Base-by-base conservation (phyloP, 2,329 filamentous ascomycete genomes). In the Nemania abortiva region DNA sequence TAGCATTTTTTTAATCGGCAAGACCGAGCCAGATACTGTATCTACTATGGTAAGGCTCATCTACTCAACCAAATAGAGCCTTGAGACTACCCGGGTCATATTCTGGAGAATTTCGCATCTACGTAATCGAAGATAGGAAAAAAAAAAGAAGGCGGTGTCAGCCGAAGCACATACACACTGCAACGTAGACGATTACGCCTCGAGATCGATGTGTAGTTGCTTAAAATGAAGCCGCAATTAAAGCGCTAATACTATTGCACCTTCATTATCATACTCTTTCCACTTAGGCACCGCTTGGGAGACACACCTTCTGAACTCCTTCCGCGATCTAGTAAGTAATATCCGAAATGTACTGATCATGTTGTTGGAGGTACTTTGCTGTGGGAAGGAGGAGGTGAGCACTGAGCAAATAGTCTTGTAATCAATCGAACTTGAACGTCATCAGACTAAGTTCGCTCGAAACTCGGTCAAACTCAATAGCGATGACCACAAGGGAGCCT, bases 261-360 rank as follows among this genome's bases (percentile, higher is more conserved):
- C 31, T 42, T 57, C 54, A 42, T 42, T 24, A 42, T 18, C 37
- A 42, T 57, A 42, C 54, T 57, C 31, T 57, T 57, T 42, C 54
- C 31, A 57, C 54, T 42, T 7, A 42, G 20, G n/a, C 34, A 57
- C 20, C 34, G 37, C 54, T 57, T 45, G 15, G 37, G 54, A 57
- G 54, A 42, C 54, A 57, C 54, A 42, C 34, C 42, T 57, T 45
- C 54, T 18, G 54, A 57, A 57, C 34, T 57, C 54, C 10, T 57
- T 42, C 31, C 10, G 54, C 31, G 24, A 11, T 57, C n/a, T 34
- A 57, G 20, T 42, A 57, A 39, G 37, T 57, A 42, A 42, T 42
- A 9, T 57, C 54, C 7, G 31, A 57, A 57, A 24, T 57, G 54
- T 42, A 49, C n/a, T 22, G 47, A 49, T 11, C 47, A 49, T 20